Percentiles rank a stretch among this genome's conserved stretches.
Conservation (phyloP, 1,284 basidiomycete genomes). For the Apiotrichum gamsii region DNA sequence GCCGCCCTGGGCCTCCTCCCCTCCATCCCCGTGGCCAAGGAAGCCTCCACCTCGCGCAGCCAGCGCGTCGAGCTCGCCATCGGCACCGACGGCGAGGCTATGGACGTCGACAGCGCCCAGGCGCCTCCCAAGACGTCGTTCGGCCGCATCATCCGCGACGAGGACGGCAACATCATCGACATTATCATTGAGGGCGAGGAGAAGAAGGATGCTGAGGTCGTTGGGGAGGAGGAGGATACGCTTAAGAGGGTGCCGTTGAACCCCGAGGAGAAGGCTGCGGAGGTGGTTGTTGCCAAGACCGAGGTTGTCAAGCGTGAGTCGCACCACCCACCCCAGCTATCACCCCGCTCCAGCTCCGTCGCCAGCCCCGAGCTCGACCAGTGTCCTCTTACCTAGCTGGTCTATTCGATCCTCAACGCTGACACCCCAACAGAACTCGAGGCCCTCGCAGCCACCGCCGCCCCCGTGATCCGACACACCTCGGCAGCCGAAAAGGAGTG, state of each 20-base stretch:
- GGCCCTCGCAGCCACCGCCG: conserved; percentile 29
- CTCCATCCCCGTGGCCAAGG: conserved; percentile 35
- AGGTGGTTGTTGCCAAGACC: conserved; percentile 46
- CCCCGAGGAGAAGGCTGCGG: conserved; percentile 19
- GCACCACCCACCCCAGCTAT: too few relatives aligned
- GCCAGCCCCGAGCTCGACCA: conserved; percentile 38
- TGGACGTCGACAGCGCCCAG: conserved; percentile 2
- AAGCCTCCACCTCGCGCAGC: conserved; percentile 22
- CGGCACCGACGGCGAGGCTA: conserved; percentile 50
- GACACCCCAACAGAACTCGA: conserved; percentile 43
- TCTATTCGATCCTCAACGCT: too few relatives aligned
- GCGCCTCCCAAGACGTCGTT: conserved; percentile 59
- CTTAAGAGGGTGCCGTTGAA: conserved; percentile 11
- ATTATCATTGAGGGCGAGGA: conserved; percentile 60
- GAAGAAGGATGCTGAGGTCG: conserved; percentile 45
- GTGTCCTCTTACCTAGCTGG: too few relatives aligned
- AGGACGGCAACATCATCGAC: conserved; percentile 67
- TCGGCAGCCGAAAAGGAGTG: conserved; percentile 66
- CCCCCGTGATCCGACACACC: conserved; percentile 56
- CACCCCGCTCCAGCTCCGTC: too few relatives aligned
- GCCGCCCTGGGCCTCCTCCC: conserved; percentile 45
- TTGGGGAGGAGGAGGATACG: conserved; percentile 19
- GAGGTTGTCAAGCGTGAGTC: conserved; percentile 46
- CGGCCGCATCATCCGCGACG: conserved; percentile 80
- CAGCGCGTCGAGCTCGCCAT: conserved; percentile 45